Conservation (phyloP, 257 asterid genomes). For the Misopates orontium region DNA sequence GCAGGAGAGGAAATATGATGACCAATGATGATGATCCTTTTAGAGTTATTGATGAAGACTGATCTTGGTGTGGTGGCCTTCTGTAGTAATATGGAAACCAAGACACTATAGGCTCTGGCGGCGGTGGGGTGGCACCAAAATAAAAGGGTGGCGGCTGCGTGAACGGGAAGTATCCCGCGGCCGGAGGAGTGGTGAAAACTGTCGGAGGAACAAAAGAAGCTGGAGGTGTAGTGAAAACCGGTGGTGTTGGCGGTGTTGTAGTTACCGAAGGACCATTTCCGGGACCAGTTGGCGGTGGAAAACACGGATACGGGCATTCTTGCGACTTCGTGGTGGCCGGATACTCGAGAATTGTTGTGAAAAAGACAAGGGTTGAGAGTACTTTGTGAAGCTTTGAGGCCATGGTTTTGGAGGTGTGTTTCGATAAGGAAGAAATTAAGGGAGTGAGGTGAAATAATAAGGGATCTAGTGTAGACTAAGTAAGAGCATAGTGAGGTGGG, state of each 20-base stretch:
- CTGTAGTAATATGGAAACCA: conserved; percentile 83
- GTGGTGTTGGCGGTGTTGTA: conserved; percentile 43
- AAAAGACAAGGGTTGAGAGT: conserved; percentile 33
- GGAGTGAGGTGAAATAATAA: conserved; percentile 25
- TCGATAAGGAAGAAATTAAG: conserved; percentile 14
- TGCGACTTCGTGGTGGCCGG: conserved; percentile 51
- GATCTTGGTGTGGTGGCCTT: conserved; percentile 69
- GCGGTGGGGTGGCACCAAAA: conserved; percentile 57
- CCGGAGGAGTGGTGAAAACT: conserved; percentile 37
- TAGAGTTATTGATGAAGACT: conserved; percentile 44
- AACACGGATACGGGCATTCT: conserved; percentile 86
- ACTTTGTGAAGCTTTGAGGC: conserved; percentile 41
- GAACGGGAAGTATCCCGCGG: conserved; percentile 29
- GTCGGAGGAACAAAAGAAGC: conserved; percentile 43
- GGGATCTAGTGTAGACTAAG: conserved; percentile 38
- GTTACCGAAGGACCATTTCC: conserved; percentile 51
- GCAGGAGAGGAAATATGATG: conserved; percentile 13
- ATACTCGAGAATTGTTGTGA: conserved; percentile 36
- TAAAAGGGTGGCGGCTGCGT: conserved; percentile 40
- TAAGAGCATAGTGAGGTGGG: conserved; percentile 23
- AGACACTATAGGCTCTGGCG: conserved; percentile 73
- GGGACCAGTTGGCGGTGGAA: conserved; percentile 76
- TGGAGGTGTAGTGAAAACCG: conserved; percentile 32
- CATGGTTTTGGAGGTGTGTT: conserved; percentile 36
- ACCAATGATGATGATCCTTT: conserved; percentile 34